Percentiles rank a stretch among this genome's conserved stretches.
phyloP scores from a whole-genome alignment of 148 eudicot genomes.

The Mesembryanthemum crystallinum region DNA sequence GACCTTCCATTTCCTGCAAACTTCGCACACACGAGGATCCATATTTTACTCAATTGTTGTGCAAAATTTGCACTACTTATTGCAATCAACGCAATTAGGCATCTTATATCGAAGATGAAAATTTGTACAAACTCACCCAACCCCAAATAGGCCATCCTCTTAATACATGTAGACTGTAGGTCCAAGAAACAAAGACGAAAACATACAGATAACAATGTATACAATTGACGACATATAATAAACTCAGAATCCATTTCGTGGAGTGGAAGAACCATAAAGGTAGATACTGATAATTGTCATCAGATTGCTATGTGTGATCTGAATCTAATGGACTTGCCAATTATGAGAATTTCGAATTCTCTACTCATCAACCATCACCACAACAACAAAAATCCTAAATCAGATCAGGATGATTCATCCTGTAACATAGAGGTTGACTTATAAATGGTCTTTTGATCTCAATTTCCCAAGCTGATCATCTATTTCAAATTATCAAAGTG shows the following conservation, averaged over 20 bases:
- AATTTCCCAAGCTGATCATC: background rate
- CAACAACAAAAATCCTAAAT: background rate
- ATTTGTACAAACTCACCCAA: background rate
- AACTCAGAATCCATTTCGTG: background rate
- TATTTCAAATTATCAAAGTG: constrained; percentile 2
- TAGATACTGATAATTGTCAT: background rate
- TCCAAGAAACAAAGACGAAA: too few species aligned
- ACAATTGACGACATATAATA: background rate
- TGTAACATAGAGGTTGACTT: background rate
- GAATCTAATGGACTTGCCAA: too few species aligned
- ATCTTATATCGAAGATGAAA: background rate
- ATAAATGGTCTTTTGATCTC: background rate
- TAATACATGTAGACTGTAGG: too few species aligned
- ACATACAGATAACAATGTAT: background rate
- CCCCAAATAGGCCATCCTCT: background rate
- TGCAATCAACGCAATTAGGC: background rate
- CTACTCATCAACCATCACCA: too few species aligned
- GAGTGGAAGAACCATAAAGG: background rate
- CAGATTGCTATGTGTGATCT: too few species aligned
- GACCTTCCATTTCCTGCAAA: constrained; percentile 80
- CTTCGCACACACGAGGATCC: constrained; percentile 35
- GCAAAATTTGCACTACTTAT: background rate
- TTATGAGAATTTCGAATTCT: too few species aligned
- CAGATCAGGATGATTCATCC: background rate
- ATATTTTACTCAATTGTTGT: constrained; percentile 12